Evolutionary conservation across 768 basidiomycete species (phyloP).

Genomic region (Lactarius hengduanensis): DNA sequence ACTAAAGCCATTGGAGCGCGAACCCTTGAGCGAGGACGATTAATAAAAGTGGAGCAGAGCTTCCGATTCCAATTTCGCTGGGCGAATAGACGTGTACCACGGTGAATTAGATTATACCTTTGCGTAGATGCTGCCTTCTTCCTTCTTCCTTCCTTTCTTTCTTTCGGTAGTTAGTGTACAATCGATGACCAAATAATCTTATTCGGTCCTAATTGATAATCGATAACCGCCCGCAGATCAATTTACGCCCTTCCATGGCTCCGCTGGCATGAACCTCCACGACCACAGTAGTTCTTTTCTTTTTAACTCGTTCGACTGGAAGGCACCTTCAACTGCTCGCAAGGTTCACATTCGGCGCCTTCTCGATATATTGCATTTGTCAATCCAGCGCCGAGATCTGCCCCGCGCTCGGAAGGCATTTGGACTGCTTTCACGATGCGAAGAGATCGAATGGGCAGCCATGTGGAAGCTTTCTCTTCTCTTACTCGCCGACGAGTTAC

Average conservation of each 20-base stretch:
- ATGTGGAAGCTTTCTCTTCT: conserved; percentile 70
- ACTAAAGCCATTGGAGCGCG: conserved; percentile 27
- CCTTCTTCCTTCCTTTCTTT: not conserved
- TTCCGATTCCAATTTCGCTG: not conserved
- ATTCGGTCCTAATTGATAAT: not conserved
- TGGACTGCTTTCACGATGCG: conserved; percentile 72
- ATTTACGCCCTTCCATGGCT: conserved; percentile 1
- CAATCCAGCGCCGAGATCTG: conserved; percentile 64
- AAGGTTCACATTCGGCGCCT: conserved; percentile 73
- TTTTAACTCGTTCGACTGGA: conserved; percentile 57
- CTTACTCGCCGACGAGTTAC: conserved; percentile 42
- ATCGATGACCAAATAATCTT: not conserved
- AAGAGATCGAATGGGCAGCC: conserved; percentile 70
- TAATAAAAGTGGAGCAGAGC: conserved; percentile 6
- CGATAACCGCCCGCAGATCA: not conserved
- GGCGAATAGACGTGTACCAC: not conserved
- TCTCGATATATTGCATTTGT: conserved; percentile 70
- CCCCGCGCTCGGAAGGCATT: conserved; percentile 65
- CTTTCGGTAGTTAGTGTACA: not conserved
- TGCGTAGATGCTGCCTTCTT: not conserved
- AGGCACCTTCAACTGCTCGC: conserved; percentile 51
- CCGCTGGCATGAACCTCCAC: conserved; percentile 9
- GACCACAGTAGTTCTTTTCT: conserved; percentile 48
- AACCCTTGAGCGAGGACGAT: conserved; percentile 26
- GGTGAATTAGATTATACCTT: not conserved